These are phyloP conservation scores for Leccinum laetum DNA, from an alignment of 1,284 basidiomycete species.

Conservation along the genomic window DNA sequence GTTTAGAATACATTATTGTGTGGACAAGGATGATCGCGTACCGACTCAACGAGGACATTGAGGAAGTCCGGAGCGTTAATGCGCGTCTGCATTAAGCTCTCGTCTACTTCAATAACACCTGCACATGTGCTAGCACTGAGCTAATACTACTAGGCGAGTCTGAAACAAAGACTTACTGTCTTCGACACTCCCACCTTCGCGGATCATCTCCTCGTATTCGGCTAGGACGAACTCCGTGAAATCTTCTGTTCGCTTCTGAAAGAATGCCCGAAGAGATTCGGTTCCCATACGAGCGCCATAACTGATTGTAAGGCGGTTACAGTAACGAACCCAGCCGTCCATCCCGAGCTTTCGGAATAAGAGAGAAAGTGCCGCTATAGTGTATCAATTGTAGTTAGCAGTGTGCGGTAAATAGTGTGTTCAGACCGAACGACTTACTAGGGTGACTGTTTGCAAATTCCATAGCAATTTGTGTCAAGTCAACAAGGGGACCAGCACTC, in stretches of 20 bases:
- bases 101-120: not conserved
- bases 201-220: not conserved
- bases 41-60: not conserved
- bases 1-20: too few relatives aligned
- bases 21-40: not conserved
- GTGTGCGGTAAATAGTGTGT: too few relatives aligned
- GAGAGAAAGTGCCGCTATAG: not conserved
- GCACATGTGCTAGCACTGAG: not conserved
- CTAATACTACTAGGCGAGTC: too few relatives aligned
- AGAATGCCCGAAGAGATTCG: not conserved
- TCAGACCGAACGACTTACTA: not conserved
- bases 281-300: not conserved
- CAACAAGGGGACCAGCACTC: not conserved
- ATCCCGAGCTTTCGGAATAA: not conserved
- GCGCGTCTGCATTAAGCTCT: not conserved
- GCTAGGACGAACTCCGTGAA: not conserved
- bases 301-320: not conserved
- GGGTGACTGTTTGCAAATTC: not conserved
- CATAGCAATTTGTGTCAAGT: not conserved
- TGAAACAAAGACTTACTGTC: not conserved
- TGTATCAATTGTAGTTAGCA: not conserved
- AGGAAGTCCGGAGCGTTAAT: not conserved
- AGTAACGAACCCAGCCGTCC: not conserved
- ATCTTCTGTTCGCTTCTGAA: not conserved
- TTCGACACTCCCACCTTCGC: not conserved